Evolutionary conservation across 257 asterid genomes (phyloP).

Genomic region (Mitragyna speciosa): DNA sequence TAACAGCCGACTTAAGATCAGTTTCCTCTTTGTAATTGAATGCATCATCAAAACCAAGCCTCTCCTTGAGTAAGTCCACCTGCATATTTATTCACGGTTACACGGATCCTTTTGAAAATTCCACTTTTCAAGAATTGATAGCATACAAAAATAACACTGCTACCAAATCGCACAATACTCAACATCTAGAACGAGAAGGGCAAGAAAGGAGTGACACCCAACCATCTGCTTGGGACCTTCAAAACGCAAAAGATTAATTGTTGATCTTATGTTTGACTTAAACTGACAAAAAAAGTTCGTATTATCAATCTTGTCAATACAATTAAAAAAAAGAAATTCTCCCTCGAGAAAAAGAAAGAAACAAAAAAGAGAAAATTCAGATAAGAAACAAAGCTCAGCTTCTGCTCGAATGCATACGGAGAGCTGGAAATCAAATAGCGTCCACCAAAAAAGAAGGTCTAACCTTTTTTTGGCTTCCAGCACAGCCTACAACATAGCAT

Average conservation of each 20-base stretch:
- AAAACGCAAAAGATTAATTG: too few species aligned
- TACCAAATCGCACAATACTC: background rate
- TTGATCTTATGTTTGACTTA: too few species aligned
- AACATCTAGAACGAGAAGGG: too few species aligned
- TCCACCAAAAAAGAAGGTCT: background rate
- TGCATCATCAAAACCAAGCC: slow-evolving; percentile 80
- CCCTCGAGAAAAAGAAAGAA: background rate
- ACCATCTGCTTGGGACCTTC: too few species aligned
- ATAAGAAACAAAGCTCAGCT: background rate
- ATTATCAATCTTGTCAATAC: too few species aligned
- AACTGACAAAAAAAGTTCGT: too few species aligned
- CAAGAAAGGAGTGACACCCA: too few species aligned
- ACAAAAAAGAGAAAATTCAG: background rate
- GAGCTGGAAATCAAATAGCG: background rate
- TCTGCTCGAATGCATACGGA: too few species aligned
- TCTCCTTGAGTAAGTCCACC: slow-evolving; percentile 61
- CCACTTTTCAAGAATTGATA: too few species aligned
- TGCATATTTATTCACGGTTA: background rate
- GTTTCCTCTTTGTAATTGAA: slow-evolving; percentile 75
- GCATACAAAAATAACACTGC: too few species aligned
- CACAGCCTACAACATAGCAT: slow-evolving; percentile 77
- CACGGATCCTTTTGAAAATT: too few species aligned
- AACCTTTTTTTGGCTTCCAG: slow-evolving; percentile 60
- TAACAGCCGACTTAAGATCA: slow-evolving; percentile 54
- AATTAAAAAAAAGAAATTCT: too few species aligned